Base-by-base conservation (phyloP, 2,329 filamentous ascomycete genomes). In the Ceratocystis papillata region DNA sequence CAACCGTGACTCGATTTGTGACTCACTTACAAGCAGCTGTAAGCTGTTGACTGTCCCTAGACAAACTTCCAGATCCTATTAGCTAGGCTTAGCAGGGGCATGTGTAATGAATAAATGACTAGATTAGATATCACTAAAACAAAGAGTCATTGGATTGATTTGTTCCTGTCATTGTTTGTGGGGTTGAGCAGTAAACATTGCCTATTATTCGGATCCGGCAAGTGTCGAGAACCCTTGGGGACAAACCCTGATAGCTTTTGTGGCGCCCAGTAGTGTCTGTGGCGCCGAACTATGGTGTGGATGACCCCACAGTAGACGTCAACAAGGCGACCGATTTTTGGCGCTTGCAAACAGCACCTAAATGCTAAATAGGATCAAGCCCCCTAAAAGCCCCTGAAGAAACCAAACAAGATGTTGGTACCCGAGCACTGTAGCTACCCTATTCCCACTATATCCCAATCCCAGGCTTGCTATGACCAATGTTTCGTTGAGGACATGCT, bases 291-390 rank as follows among this genome's bases (percentile, higher is more conserved):
- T 44, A 44, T 46, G 60, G 60, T 10, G 59, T 44, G 33, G 59
- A 41, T 15, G 37, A 41, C 59, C 25, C 59, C 37, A 44, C 33
- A 62, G 15, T 62, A 37, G 44, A 62, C 37, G n/a, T 44, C 59
- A 41, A 25, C 28, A 20, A 12, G 17, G 37, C 37, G 10, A 15
- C 59, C 25, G 22, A 10, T 15, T 41, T 41, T 12, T 41, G 10
- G 37, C 37, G 37, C 12, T 20, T n/a, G 15, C 25, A 44, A 41
- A n/a, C 33, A 61, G 59, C 22, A n/a, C 10, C 59, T 6, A 62
- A 20, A 33, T 20, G 33, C 17, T 20, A 37, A 22, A 45, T 37
- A 28, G 44, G 59, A 37, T n/a, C n/a, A 28, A 12, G 10, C 28
- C 37, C 45, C 41, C 61, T 45, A 15, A 25, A 57, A 33, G 6